A percentile compares a stretch with the other conserved stretches of the same genome.
These are phyloP conservation scores for Pseudotsuga menziesii DNA, from an alignment of 75 land plant species.

Conservation along the genomic window DNA sequence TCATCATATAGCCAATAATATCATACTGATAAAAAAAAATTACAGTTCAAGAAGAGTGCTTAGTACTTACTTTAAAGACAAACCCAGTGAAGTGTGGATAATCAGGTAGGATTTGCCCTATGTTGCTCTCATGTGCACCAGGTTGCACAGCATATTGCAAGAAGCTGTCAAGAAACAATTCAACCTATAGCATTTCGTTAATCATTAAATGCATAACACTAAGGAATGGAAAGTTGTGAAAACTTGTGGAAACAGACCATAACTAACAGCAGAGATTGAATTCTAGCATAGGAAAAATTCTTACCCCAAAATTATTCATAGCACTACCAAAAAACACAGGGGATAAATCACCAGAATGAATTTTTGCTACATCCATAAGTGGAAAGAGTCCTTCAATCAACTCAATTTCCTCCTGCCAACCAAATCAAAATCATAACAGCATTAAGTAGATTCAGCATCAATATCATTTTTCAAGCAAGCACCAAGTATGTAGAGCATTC, in stretches of 20 bases:
- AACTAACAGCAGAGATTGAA: background rate
- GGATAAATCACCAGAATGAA: constrained; percentile 42
- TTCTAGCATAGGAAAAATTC: constrained; percentile 1
- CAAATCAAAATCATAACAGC: constrained; percentile 5
- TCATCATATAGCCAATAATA: too few species aligned
- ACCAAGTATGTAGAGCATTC: background rate
- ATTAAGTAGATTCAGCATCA: background rate
- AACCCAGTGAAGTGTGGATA: constrained; percentile 50
- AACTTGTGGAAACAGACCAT: background rate
- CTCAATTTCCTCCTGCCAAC: constrained; percentile 41
- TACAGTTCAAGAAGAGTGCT: too few species aligned
- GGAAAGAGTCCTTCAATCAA: constrained; percentile 44
- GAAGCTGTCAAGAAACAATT: constrained; percentile 46
- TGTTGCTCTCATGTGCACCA: constrained; percentile 30
- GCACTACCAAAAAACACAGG: constrained; percentile 58
- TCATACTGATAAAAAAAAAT: too few species aligned
- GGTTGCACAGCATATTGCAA: constrained; percentile 37
- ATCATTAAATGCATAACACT: background rate
- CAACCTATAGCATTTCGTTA: constrained; percentile 24
- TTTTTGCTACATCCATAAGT: constrained; percentile 38
- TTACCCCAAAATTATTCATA: constrained; percentile 59
- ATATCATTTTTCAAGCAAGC: background rate
- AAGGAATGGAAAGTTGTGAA: background rate
- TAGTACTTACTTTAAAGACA: constrained; percentile 39
- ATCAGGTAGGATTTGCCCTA: constrained; percentile 40